Percentiles rank a stretch among this genome's conserved stretches.
Conservation (phyloP, 1,139 yeast species). For the Kodamaea arcana region DNA sequence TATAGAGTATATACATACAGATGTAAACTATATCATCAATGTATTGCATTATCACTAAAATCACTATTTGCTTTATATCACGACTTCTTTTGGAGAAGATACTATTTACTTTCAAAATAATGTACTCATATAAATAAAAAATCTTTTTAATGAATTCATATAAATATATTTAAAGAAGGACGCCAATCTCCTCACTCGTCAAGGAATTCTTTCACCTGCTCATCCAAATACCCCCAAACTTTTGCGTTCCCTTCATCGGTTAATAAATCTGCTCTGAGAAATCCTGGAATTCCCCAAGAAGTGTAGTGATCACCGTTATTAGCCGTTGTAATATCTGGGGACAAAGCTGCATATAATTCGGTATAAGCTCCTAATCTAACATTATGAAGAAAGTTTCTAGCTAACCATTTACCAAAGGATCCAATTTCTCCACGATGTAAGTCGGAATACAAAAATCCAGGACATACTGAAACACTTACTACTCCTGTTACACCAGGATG, state of each 20-base stretch:
- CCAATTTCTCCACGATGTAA: conserved; percentile 25
- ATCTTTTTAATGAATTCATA: no score
- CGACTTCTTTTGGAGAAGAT: no score
- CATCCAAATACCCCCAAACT: conserved; percentile 6
- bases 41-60: no score
- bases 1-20: no score
- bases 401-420: neutral
- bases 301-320: conserved; percentile 3
- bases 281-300: conserved; percentile 4
- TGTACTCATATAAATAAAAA: no score
- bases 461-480: conserved; percentile 39
- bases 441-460: conserved; percentile 43
- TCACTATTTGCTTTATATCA: no score
- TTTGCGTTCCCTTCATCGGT: conserved; percentile 1
- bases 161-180: no score
- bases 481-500: conserved; percentile 25
- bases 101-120: no score
- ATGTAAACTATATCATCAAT: no score
- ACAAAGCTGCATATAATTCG: conserved; percentile 18
- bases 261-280: conserved; percentile 4
- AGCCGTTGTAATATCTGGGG: conserved; percentile 11
- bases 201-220: neutral
- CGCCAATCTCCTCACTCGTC: no score
- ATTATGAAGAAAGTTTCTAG: conserved; percentile 1
- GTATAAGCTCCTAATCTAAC: conserved; percentile 17